These are phyloP conservation scores for Kodamaea plutei DNA, from an alignment of 1,139 yeast genomes.

Conservation along the genomic window DNA sequence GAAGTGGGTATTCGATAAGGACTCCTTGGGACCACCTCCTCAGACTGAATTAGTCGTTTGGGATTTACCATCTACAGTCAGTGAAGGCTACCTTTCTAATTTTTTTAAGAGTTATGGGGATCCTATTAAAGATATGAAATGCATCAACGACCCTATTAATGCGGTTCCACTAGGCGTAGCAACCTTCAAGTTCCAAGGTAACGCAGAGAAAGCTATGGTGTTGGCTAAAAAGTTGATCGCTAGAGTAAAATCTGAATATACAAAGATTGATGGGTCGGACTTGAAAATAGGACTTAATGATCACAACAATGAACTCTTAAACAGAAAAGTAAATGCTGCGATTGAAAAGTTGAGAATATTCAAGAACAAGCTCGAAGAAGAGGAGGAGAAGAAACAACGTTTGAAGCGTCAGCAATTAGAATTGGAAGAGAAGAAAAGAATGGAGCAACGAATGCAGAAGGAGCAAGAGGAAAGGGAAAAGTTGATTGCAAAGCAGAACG, in stretches of 20 bases:
- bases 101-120: slow-evolving; percentile 60
- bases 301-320: slow-evolving; percentile 27
- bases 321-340: slow-evolving; percentile 28
- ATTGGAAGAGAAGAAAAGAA: slow-evolving; percentile 22
- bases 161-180: slow-evolving; percentile 82
- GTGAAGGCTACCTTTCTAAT: slow-evolving; percentile 46
- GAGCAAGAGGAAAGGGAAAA: slow-evolving; percentile 8
- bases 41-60: slow-evolving; percentile 66
- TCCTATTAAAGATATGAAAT: slow-evolving; percentile 47
- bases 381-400: slow-evolving; percentile 29
- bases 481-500: slow-evolving; percentile 7
- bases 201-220: slow-evolving; percentile 49
- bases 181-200: slow-evolving; percentile 59
- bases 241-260: slow-evolving; percentile 23
- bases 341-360: slow-evolving; percentile 27
- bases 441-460: slow-evolving; percentile 11
- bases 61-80: slow-evolving; percentile 52
- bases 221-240: slow-evolving; percentile 33
- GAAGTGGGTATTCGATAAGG: slow-evolving; percentile 55
- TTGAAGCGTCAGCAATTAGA: slow-evolving; percentile 14
- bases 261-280: slow-evolving; percentile 39
- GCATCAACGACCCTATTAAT: slow-evolving; percentile 66
- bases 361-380: slow-evolving; percentile 19
- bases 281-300: slow-evolving; percentile 39
- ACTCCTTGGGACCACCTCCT: slow-evolving; percentile 77